Conservation (phyloP, 805 yeast species). For the Candida andamanensis region DNA sequence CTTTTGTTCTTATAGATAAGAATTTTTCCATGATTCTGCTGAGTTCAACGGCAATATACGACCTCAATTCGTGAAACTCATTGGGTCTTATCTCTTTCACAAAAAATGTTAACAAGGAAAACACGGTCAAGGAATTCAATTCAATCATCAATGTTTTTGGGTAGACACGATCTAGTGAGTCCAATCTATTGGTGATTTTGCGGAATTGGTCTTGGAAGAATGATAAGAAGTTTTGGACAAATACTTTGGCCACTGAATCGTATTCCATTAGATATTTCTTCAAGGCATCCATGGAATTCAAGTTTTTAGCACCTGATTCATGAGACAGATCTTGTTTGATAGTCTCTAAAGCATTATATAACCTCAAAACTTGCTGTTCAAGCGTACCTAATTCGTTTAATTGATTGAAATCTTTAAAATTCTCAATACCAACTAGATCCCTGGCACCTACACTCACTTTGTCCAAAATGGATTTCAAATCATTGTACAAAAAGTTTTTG, state of each 20-base stretch:
- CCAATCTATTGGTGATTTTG: slow-evolving; percentile 28
- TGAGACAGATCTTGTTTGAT: slow-evolving; percentile 34
- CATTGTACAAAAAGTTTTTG: slow-evolving; percentile 68
- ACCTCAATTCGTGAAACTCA: slow-evolving; percentile 44
- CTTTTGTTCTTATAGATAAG: slow-evolving; percentile 18
- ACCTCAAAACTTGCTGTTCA: slow-evolving; percentile 51
- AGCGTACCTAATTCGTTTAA: slow-evolving; percentile 36
- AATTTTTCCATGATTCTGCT: slow-evolving; percentile 24
- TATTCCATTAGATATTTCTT: slow-evolving; percentile 59
- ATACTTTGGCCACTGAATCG: slow-evolving; percentile 49
- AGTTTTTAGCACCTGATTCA: slow-evolving; percentile 28
- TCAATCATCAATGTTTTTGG: slow-evolving; percentile 18
- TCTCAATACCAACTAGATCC: slow-evolving; percentile 44
- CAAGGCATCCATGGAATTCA: slow-evolving; percentile 68
- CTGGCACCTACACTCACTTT: slow-evolving; percentile 63
- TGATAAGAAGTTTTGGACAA: slow-evolving; percentile 41
- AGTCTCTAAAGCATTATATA: slow-evolving; percentile 62
- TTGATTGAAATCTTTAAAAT: slow-evolving; percentile 46
- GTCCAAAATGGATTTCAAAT: slow-evolving; percentile 60
- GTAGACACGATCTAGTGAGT: slow-evolving; percentile 18
- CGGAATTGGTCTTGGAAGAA: slow-evolving; percentile 34
- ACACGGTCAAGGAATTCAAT: slow-evolving; percentile 25
- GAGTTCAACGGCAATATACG: slow-evolving; percentile 31
- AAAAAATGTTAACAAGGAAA: slow-evolving; percentile 35
- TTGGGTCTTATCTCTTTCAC: slow-evolving; percentile 51